phyloP scores from a whole-genome alignment of 2,329 filamentous ascomycete species.

The Aspergillaceae sp. region DNA sequence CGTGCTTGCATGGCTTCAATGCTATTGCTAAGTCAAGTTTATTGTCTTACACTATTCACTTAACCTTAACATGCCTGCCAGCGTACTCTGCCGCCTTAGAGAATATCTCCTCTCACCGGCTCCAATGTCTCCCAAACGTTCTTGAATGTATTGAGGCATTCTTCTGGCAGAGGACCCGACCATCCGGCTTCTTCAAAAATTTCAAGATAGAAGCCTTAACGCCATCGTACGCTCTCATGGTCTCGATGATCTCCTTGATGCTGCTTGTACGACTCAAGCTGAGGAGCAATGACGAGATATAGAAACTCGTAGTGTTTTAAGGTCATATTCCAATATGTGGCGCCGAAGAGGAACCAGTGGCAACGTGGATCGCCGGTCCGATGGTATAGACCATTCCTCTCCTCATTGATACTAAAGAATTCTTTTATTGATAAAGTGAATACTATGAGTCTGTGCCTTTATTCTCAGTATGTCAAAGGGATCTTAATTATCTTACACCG shows the following conservation, averaged over 20 bases:
- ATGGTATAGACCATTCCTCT: no score
- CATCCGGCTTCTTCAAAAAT: not conserved
- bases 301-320: not conserved
- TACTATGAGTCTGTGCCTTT: no score
- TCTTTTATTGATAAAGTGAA: no score
- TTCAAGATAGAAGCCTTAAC: not conserved
- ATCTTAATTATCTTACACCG: no score
- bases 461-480: no score
- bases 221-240: not conserved
- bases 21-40: not conserved
- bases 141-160: conserved; percentile 20
- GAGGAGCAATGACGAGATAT: not conserved
- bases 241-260: not conserved
- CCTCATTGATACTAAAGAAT: no score
- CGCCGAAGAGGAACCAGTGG: no score
- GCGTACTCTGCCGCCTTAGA: not conserved
- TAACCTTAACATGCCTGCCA: not conserved
- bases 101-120: not conserved
- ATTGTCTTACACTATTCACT: not conserved
- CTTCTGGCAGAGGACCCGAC: conserved; percentile 23
- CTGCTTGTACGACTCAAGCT: not conserved
- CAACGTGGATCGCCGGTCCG: no score
- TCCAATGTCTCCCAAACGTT: not conserved
- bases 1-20: no score
- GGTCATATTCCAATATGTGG: no score